A percentile compares a stretch with the other conserved stretches of the same genome.
Conservation (phyloP, 2,329 filamentous ascomycete species). For the Ophiosphaerella korrae region DNA sequence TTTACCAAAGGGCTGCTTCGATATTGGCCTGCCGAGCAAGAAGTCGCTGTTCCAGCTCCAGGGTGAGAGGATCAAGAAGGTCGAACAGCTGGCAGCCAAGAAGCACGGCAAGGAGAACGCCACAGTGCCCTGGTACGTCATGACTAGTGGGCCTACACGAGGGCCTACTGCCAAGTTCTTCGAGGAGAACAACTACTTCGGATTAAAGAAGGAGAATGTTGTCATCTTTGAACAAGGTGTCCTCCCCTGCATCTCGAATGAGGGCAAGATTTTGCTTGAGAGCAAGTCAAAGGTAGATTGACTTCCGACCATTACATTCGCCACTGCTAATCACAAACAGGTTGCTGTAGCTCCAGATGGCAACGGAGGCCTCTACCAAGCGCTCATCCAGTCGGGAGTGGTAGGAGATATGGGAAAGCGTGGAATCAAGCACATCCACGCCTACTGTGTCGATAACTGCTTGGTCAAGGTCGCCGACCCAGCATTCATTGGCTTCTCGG, state of each 20-base stretch:
- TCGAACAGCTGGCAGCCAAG: conserved; percentile 79
- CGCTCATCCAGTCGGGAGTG: conserved; percentile 78
- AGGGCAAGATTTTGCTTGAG: conserved; percentile 95
- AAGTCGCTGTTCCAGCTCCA: conserved; percentile 99
- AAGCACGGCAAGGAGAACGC: conserved; percentile 63
- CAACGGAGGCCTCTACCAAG: conserved; percentile 96
- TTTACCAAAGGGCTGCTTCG: conserved; percentile 94
- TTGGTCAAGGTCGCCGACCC: conserved; percentile 98
- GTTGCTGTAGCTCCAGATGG: conserved; percentile 95
- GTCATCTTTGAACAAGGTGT: conserved; percentile 96
- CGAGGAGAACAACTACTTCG: conserved; percentile 87
- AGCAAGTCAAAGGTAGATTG: conserved; percentile 74
- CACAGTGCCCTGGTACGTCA: conserved; percentile 95
- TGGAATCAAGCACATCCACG: conserved; percentile 92
- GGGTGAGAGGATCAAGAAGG: conserved; percentile 87
- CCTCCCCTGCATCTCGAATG: conserved; percentile 93
- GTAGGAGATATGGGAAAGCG: conserved; percentile 87
- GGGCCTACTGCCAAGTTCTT: conserved; percentile 94
- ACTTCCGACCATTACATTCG: neutral
- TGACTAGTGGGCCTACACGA: conserved; percentile 95
- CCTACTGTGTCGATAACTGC: conserved; percentile 99
- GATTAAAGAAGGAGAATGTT: conserved; percentile 82
- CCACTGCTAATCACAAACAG: conserved; percentile 41
- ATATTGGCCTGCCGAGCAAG: conserved; percentile 89
- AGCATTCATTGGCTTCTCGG: conserved; percentile 91